These are phyloP conservation scores for Cladorrhinum sp. DNA, from an alignment of 2,329 filamentous ascomycete genomes.

Conservation along the genomic window DNA sequence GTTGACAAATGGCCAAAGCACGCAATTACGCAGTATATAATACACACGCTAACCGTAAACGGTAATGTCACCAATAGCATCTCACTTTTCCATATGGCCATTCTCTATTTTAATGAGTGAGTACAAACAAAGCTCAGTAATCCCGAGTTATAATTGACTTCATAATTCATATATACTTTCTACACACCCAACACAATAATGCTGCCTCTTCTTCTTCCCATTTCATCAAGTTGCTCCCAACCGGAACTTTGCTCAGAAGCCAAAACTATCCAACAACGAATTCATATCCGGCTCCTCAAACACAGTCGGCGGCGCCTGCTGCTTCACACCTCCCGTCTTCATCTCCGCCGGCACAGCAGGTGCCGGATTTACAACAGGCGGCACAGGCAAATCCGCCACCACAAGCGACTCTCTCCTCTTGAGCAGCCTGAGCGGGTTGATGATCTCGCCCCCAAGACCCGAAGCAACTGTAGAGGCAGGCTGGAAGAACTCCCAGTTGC, in stretches of 20 bases:
- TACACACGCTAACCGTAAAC: not conserved
- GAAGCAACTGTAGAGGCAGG: slow-evolving; percentile 31
- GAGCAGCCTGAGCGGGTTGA: slow-evolving; percentile 66
- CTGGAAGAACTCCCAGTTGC: slow-evolving; percentile 78
- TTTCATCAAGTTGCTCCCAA: not conserved
- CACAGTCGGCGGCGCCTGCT: slow-evolving; percentile 64
- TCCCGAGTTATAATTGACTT: not conserved
- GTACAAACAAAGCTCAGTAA: not conserved
- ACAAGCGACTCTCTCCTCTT: slow-evolving; percentile 73
- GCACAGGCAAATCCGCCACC: slow-evolving; percentile 66
- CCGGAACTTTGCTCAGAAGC: slow-evolving; percentile 57
- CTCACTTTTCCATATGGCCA: not conserved
- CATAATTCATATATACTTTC: not conserved
- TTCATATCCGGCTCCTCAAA: slow-evolving; percentile 92
- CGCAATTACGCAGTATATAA: not conserved
- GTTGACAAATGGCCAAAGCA: not conserved
- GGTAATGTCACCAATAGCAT: not conserved
- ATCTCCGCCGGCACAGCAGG: slow-evolving; percentile 38
- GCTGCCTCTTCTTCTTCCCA: not conserved
- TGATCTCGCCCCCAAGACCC: slow-evolving; percentile 46
- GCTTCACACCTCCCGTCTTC: slow-evolving; percentile 38
- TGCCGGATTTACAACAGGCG: slow-evolving; percentile 31
- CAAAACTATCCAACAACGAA: slow-evolving; percentile 88
- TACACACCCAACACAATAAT: not conserved
- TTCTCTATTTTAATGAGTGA: not conserved